Percentiles rank a stretch among this genome's conserved stretches.
Evolutionary conservation across 1,139 yeast genomes (phyloP).

Genomic region (Pichia sp.): DNA sequence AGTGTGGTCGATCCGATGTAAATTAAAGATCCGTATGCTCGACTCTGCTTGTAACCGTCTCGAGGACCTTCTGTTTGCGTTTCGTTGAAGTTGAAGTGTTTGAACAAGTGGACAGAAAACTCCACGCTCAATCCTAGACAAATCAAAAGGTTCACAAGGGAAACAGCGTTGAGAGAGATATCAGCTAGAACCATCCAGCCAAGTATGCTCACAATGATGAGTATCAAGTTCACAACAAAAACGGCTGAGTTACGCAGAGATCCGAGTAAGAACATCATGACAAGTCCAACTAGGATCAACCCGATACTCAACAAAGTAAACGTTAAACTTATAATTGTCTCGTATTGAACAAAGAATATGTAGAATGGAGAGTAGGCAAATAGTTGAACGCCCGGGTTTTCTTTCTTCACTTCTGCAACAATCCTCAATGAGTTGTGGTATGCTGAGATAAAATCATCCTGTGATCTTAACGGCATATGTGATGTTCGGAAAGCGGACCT

Average conservation of each 20-base stretch:
- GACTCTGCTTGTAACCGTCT: neutral
- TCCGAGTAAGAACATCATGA: slow-evolving; percentile 56
- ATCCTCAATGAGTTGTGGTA: slow-evolving; percentile 72
- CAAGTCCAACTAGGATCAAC: slow-evolving; percentile 45
- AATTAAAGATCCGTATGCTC: slow-evolving; percentile 55
- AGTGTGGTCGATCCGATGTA: slow-evolving; percentile 85
- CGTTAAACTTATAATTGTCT: slow-evolving; percentile 55
- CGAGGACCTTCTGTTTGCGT: slow-evolving; percentile 12
- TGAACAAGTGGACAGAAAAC: slow-evolving; percentile 80
- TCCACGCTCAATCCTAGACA: slow-evolving; percentile 93
- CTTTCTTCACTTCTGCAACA: slow-evolving; percentile 49
- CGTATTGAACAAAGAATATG: slow-evolving; percentile 86
- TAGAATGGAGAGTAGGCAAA: slow-evolving; percentile 93
- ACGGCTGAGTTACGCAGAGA: slow-evolving; percentile 57
- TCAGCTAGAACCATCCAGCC: slow-evolving; percentile 76
- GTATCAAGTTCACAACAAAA: slow-evolving; percentile 53
- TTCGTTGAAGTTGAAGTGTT: slow-evolving; percentile 57
- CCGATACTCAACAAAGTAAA: slow-evolving; percentile 55
- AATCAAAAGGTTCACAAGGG: slow-evolving; percentile 80
- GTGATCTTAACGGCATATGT: slow-evolving; percentile 80
- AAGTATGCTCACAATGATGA: slow-evolving; percentile 68
- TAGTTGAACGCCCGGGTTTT: slow-evolving; percentile 45
- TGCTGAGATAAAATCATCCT: slow-evolving; percentile 77
- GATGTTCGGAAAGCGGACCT: slow-evolving; percentile 73
- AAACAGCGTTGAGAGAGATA: slow-evolving; percentile 81